Evolutionary conservation across 2,329 filamentous ascomycete species (phyloP).

Genomic region (Monilinia laxa): DNA sequence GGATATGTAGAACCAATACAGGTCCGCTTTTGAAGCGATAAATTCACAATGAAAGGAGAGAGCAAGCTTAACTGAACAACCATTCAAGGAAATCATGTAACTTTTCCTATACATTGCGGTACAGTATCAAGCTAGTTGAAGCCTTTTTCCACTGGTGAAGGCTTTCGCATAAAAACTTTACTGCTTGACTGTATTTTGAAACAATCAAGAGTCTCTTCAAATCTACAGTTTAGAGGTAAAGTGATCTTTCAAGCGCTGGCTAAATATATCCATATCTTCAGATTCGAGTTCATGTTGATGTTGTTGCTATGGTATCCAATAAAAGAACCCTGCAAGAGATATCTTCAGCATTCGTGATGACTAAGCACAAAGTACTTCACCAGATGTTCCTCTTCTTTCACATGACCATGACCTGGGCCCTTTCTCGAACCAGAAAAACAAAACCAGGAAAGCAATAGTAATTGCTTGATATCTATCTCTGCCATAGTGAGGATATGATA

Average conservation of each 20-base stretch:
- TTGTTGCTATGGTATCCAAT: not conserved
- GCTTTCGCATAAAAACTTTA: no score
- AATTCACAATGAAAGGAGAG: not conserved
- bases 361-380: not conserved
- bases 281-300: not conserved
- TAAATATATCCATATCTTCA: not conserved
- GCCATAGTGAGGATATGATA: not conserved
- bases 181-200: not conserved
- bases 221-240: accelerated
- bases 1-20: not conserved
- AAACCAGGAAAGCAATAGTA: no score
- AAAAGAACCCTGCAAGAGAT: not conserved
- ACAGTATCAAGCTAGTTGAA: not conserved
- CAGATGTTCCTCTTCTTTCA: not conserved
- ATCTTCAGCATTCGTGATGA: not conserved
- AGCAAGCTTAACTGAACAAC: accelerated
- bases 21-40: not conserved
- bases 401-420: not conserved
- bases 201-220: not conserved
- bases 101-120: not conserved
- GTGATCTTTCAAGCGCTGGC: not conserved
- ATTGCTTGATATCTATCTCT: not conserved
- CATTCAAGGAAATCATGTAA: not conserved
- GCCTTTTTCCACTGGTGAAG: not conserved
- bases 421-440: not conserved